Conservation (phyloP, 176 grass and related monocot species). For the Oryza longistaminata region DNA sequence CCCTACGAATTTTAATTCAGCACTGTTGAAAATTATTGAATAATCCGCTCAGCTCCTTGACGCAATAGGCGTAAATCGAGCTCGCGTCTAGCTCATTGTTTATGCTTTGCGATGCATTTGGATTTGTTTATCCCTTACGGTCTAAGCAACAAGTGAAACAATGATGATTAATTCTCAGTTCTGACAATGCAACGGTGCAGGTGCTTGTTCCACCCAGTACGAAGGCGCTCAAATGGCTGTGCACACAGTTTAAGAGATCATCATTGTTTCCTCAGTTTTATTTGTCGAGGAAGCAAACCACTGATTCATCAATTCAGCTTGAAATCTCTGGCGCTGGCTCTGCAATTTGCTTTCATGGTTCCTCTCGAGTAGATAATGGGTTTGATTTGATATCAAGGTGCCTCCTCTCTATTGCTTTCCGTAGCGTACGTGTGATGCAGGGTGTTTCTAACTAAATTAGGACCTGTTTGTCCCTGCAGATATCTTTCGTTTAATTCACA, state of each 20-base stretch:
- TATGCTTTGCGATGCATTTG: slow-evolving; percentile 2
- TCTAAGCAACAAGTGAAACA: background rate
- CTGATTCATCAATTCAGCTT: slow-evolving; percentile 42
- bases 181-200: slow-evolving; percentile 39
- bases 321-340: slow-evolving; percentile 69
- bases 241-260: slow-evolving; percentile 54
- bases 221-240: slow-evolving; percentile 77
- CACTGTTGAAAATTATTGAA: background rate
- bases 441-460: slow-evolving; percentile 19
- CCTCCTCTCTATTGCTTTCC: background rate
- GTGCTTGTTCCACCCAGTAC: slow-evolving; percentile 75
- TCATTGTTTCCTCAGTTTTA: slow-evolving; percentile 87
- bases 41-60: background rate
- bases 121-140: background rate
- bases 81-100: background rate
- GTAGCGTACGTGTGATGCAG: too few relatives aligned
- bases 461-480: slow-evolving; percentile 49
- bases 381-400: slow-evolving; percentile 66
- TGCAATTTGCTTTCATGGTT: slow-evolving; percentile 67
- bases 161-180: slow-evolving; percentile 11
- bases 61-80: background rate
- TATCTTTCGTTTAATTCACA: slow-evolving; percentile 73
- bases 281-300: slow-evolving; percentile 35
- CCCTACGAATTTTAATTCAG: background rate
- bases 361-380: slow-evolving; percentile 38